These are phyloP conservation scores for Didymella segeticola DNA, from an alignment of 2,329 filamentous ascomycete genomes.

Conservation along the genomic window DNA sequence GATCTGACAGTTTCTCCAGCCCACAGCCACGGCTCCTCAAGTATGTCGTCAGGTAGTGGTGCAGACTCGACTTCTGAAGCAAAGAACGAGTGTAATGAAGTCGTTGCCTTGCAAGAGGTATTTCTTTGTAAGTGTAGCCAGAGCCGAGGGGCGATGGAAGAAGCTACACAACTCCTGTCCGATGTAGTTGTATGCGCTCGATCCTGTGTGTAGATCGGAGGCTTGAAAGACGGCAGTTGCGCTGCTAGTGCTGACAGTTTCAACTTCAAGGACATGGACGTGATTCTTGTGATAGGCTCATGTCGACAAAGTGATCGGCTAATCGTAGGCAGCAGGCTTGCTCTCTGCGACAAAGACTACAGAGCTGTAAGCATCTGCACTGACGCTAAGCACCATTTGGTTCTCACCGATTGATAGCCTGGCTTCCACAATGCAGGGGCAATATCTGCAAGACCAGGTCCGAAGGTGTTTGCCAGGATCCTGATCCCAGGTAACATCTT, in stretches of 20 bases:
- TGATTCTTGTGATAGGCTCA: constrained; percentile 2
- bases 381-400: not conserved
- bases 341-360: constrained; percentile 43
- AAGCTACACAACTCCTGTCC: not conserved
- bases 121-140: constrained; percentile 26
- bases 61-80: not conserved
- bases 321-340: constrained; percentile 49
- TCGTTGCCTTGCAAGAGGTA: constrained; percentile 12
- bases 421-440: constrained; percentile 51
- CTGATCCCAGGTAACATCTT: constrained; percentile 33
- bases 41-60: not conserved
- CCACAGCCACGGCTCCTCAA: not conserved
- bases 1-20: not conserved
- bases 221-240: not conserved
- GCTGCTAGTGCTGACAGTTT: constrained; percentile 20
- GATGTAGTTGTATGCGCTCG: not conserved
- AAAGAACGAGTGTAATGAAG: constrained; percentile 19
- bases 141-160: constrained; percentile 8
- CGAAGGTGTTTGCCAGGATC: constrained; percentile 42
- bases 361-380: not conserved
- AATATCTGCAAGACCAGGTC: constrained; percentile 45
- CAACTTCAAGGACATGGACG: constrained; percentile 23
- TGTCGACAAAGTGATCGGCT: constrained; percentile 41
- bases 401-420: constrained; percentile 42
- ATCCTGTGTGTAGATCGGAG: not conserved